These are phyloP conservation scores for Seiridium cupressi DNA, from an alignment of 2,329 filamentous ascomycete species.

Conservation along the genomic window DNA sequence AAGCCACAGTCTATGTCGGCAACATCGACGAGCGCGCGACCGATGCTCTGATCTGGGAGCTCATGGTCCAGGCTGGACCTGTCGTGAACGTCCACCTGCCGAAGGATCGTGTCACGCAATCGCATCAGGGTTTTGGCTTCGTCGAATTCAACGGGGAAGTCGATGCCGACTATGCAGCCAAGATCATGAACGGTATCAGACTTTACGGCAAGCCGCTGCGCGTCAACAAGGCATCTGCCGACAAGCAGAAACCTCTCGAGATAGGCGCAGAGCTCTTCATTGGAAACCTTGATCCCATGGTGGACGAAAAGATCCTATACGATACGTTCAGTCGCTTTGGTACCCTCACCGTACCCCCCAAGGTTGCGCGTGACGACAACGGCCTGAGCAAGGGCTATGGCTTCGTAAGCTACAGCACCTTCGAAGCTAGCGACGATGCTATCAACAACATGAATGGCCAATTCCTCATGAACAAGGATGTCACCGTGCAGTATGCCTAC, in stretches of 20 bases:
- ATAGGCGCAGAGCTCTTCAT: conserved; percentile 97
- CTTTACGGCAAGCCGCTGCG: conserved; percentile 92
- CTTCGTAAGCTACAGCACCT: conserved; percentile 90
- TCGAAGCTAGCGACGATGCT: conserved; percentile 90
- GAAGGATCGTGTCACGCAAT: conserved; percentile 95
- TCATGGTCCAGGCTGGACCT: conserved; percentile 96
- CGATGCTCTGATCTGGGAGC: conserved; percentile 89
- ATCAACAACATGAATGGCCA: conserved; percentile 93
- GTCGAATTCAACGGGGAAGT: conserved; percentile 96
- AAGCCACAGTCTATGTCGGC: conserved; percentile 95
- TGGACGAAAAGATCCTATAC: conserved; percentile 93
- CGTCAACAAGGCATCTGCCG: conserved; percentile 89
- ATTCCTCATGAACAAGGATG: conserved; percentile 95
- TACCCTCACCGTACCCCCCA: conserved; percentile 77
- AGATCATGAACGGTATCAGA: conserved; percentile 94
- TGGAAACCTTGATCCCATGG: conserved; percentile 90
- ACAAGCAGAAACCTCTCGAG: conserved; percentile 91
- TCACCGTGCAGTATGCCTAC: conserved; percentile 96
- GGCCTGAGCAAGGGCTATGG: conserved; percentile 93
- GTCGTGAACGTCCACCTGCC: conserved; percentile 98
- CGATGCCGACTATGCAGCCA: conserved; percentile 94
- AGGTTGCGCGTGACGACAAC: conserved; percentile 87
- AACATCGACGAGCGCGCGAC: conserved; percentile 97
- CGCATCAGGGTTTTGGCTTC: conserved; percentile 97
- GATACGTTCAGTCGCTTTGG: conserved; percentile 94